These are phyloP conservation scores for Mycena rebaudengoi DNA, from an alignment of 768 basidiomycete species.

Conservation along the genomic window DNA sequence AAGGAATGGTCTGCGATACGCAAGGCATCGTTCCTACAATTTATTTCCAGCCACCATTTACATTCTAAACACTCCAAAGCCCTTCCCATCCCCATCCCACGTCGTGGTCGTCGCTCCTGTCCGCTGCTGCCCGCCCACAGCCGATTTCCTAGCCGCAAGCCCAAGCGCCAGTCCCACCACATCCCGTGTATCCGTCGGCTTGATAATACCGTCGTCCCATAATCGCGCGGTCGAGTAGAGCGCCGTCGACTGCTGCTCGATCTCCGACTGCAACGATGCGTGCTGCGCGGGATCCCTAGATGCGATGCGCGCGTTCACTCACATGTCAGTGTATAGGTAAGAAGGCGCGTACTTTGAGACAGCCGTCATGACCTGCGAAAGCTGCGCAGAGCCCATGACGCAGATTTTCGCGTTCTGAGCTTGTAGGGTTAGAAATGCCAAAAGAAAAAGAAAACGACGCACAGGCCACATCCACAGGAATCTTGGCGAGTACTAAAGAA, in stretches of 20 bases:
- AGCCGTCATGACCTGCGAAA: conserved; percentile 91
- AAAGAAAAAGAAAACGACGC: conserved; percentile 37
- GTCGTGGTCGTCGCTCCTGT: conserved; percentile 52
- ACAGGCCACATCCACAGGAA: conserved; percentile 99
- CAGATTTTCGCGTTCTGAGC: conserved; percentile 89
- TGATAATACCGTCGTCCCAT: conserved; percentile 95
- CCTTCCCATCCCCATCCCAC: conserved; percentile 75
- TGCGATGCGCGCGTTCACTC: not conserved
- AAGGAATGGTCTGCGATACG: too few species aligned
- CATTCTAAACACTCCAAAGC: conserved; percentile 95
- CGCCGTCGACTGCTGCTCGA: conserved; percentile 89
- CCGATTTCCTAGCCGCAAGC: conserved; percentile 64
- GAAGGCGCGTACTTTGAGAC: conserved; percentile 74
- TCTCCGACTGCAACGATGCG: conserved; percentile 75
- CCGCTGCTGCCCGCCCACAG: conserved; percentile 20
- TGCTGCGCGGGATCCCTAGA: conserved; percentile 83
- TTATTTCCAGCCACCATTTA: conserved; percentile 44
- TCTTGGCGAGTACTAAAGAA: conserved; percentile 82
- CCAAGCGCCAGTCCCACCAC: conserved; percentile 89
- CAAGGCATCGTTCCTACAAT: not conserved
- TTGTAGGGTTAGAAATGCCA: conserved; percentile 15
- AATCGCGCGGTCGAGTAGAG: conserved; percentile 90
- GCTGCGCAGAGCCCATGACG: conserved; percentile 94
- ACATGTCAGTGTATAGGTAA: not conserved
- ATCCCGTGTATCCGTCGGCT: conserved; percentile 88